Evolutionary conservation across 768 basidiomycete species (phyloP), one percentile per base, ranked within the genome.

Genomic region (Tubosaeta sp.): DNA sequence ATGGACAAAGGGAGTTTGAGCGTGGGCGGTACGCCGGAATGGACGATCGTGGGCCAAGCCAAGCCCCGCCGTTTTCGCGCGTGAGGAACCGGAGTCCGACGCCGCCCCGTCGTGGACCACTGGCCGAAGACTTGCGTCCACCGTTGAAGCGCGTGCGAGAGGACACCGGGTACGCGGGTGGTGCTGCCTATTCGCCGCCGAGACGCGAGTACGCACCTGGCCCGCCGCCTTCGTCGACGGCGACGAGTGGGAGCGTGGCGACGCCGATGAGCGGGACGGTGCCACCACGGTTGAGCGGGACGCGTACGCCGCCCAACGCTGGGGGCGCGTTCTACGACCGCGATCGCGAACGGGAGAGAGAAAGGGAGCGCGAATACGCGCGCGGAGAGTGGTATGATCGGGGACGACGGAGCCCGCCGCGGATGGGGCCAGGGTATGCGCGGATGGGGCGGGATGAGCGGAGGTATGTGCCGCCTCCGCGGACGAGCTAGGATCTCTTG

Each of bases 1-100:
- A 69, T 55, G 44, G 49, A 25, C 21, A 49, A 1, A 62, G 67
- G 36, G 70, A 70, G 0, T 59, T 59, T 39, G 70, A 72, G 2
- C 65, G 70, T 22, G 54, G 59, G 10, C 62, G 67, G 32, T 68
- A 66, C 30, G 52, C 58, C 13, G 51, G 27, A 1, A 25, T 61
- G 39, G 61, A 56, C 8, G 53, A 53, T 12, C 60, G 58, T 22
- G 57, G 65, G 6, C 48, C 43, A 5, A 59, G 64, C 2, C 54
- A 67, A 7, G 44, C 47, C 1, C 48, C 34, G 0, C 31, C 52
- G 14, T 74, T 71, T 52, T 67, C 66, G n/a, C 72, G 77, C 5
- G 69, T 77, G 19, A 71, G 78, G n/a, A 69, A 56, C 11, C 70
- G 76, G 36, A 80, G 78, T 51, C 70, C 74, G 4, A 79, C 75